These are phyloP conservation scores for Chloranthus sessilifolius DNA, from an alignment of 164 flowering plant species.

Conservation along the genomic window DNA sequence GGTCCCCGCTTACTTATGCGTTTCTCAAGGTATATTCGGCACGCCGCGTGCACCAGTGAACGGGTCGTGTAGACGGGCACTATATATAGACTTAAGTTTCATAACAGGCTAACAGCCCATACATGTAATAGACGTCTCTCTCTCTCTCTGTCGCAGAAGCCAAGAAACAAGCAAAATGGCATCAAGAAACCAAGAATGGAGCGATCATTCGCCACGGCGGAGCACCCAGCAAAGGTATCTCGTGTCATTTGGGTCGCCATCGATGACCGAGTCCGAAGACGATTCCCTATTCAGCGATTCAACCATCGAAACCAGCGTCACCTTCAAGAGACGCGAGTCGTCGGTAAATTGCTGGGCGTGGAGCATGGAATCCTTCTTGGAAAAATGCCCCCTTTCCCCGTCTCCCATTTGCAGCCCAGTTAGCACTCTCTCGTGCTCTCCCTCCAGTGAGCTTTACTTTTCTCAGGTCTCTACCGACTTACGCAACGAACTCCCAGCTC, in stretches of 20 bases:
- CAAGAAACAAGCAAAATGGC: background rate
- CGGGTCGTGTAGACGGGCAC: no score
- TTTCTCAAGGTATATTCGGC: no score
- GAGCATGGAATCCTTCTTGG: constrained; percentile 11
- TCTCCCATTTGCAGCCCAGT: constrained; percentile 18
- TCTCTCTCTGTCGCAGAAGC: no score
- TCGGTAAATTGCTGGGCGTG: constrained; percentile 1
- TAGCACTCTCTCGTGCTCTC: background rate
- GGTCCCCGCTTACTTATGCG: no score
- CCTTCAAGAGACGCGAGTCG: background rate
- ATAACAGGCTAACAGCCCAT: no score
- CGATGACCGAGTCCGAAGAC: background rate
- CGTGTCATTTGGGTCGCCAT: background rate
- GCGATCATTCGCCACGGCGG: background rate
- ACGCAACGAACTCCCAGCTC: constrained; percentile 2
- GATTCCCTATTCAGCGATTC: background rate
- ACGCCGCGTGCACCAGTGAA: no score
- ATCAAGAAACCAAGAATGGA: background rate
- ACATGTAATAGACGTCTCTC: no score
- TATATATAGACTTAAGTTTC: no score
- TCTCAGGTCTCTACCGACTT: constrained; percentile 10
- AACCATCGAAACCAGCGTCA: background rate
- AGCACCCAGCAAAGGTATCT: background rate
- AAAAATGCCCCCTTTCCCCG: constrained; percentile 16
- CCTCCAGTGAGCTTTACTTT: constrained; percentile 3